phyloP scores from a whole-genome alignment of 345 rosid species.

The Draba incana region DNA sequence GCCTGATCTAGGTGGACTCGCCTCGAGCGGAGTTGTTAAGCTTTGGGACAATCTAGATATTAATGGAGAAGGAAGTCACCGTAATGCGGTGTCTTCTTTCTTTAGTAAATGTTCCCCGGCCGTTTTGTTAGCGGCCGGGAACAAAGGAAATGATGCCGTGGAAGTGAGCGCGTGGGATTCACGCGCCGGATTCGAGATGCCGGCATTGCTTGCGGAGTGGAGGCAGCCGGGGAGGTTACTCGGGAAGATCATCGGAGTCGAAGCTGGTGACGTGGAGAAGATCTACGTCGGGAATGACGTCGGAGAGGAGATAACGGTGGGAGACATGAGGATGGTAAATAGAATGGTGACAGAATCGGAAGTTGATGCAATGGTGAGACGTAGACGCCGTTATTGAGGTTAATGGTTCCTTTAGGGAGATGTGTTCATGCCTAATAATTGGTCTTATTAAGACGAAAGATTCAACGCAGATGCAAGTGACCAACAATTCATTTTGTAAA shows the following conservation, averaged over 20 bases:
- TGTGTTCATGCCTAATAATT: neutral
- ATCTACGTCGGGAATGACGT: constrained; percentile 55
- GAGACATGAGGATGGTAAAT: constrained; percentile 60
- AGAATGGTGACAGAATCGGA: constrained; percentile 47
- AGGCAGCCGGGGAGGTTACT: constrained; percentile 37
- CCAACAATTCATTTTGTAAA: neutral
- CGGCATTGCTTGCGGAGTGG: constrained; percentile 71
- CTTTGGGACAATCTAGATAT: constrained; percentile 43
- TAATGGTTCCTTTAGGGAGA: neutral
- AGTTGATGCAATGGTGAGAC: constrained; percentile 54
- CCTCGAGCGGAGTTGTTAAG: constrained; percentile 40
- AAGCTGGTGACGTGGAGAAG: constrained; percentile 45
- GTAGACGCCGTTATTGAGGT: constrained; percentile 50
- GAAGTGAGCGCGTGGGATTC: constrained; percentile 63
- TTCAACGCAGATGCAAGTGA: constrained; percentile 28
- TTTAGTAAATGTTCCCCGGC: constrained; percentile 43
- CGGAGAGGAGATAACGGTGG: constrained; percentile 48
- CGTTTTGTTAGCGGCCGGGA: constrained; percentile 48
- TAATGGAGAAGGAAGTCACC: constrained; percentile 41
- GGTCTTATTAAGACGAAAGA: neutral
- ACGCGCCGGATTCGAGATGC: constrained; percentile 48
- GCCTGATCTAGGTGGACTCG: constrained; percentile 26
- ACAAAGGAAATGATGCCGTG: constrained; percentile 35
- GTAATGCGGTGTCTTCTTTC: constrained; percentile 40
- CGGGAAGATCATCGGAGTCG: constrained; percentile 45